A percentile compares a stretch with the other conserved stretches of the same genome.
Conservation (phyloP, 73 alveolate genomes). For the Diophrys sp. region DNA sequence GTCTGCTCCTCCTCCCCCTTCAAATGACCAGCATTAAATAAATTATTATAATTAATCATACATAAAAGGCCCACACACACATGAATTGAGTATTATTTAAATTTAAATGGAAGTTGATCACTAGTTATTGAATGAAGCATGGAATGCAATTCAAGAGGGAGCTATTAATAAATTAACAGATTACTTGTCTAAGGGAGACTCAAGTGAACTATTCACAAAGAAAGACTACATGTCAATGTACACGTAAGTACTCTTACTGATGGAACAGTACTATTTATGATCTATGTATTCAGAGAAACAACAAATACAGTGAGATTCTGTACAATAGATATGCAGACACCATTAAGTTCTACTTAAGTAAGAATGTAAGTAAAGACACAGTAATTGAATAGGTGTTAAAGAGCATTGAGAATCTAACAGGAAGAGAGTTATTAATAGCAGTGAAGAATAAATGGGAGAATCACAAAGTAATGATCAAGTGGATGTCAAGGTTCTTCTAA, state of each 20-base stretch:
- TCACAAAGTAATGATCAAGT: conserved; percentile 69
- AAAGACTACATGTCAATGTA: conserved; percentile 50
- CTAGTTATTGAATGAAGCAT: conserved; percentile 16
- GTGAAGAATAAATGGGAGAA: conserved; percentile 61
- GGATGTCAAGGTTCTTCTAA: conserved; percentile 77
- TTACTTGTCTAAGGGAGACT: conserved; percentile 32
- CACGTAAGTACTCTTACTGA: conserved; percentile 19
- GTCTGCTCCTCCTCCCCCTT: too few species aligned
- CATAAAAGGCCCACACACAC: too few species aligned
- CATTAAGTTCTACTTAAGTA: conserved; percentile 48
- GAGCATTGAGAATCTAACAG: conserved; percentile 39
- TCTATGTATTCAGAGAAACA: conserved; percentile 64
- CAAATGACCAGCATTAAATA: too few species aligned
- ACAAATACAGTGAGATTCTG: conserved; percentile 64
- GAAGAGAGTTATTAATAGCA: conserved; percentile 40
- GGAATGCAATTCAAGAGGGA: conserved; percentile 22
- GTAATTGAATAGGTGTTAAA: conserved; percentile 50
- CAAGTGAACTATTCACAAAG: conserved; percentile 34
- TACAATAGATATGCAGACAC: conserved; percentile 65
- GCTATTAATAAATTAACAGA: conserved; percentile 33
- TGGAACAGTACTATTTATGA: conserved; percentile 65
- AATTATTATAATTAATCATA: too few species aligned
- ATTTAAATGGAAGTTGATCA: conserved; percentile 18
- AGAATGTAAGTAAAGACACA: conserved; percentile 1
- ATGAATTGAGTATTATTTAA: too few species aligned